Percentiles rank a stretch among this genome's conserved stretches.
phyloP scores from a whole-genome alignment of 805 yeast species.

The Pichia occidentalis region DNA sequence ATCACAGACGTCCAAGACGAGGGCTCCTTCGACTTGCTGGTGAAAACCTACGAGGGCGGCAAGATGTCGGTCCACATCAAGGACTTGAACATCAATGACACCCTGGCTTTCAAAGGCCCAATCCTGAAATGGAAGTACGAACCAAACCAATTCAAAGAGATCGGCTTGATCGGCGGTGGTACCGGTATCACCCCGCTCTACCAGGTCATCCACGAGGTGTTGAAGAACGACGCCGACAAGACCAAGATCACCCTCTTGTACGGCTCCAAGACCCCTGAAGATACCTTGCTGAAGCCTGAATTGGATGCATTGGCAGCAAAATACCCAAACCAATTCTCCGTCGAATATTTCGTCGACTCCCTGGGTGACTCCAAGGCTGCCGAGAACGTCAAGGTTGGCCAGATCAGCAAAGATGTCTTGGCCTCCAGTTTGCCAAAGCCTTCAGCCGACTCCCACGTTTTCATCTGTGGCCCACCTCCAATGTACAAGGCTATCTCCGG shows the following conservation, averaged over 20 bases:
- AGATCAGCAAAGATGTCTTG: conserved; percentile 70
- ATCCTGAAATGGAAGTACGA: conserved; percentile 85
- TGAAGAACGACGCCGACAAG: conserved; percentile 76
- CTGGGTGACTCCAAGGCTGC: conserved; percentile 28
- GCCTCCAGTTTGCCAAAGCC: conserved; percentile 57
- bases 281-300: conserved; percentile 73
- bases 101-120: conserved; percentile 91
- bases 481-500: conserved; percentile 87
- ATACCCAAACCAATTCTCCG: conserved; percentile 71
- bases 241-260: conserved; percentile 80
- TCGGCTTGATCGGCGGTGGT: conserved; percentile 91
- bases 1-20: conserved; percentile 57
- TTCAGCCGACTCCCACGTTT: conserved; percentile 57
- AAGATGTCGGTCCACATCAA: conserved; percentile 73
- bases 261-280: conserved; percentile 73
- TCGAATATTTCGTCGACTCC: conserved; percentile 76
- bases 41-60: conserved; percentile 89
- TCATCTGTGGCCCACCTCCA: conserved; percentile 95
- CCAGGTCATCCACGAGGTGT: conserved; percentile 74
- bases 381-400: conserved; percentile 62
- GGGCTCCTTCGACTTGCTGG: conserved; percentile 73
- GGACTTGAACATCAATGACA: conserved; percentile 67
- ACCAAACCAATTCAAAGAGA: conserved; percentile 73
- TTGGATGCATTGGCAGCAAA: conserved; percentile 60
- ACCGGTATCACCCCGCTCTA: conserved; percentile 94